These are phyloP conservation scores for Metschnikowia peoriensis DNA, from an alignment of 805 yeast species.

Conservation along the genomic window DNA sequence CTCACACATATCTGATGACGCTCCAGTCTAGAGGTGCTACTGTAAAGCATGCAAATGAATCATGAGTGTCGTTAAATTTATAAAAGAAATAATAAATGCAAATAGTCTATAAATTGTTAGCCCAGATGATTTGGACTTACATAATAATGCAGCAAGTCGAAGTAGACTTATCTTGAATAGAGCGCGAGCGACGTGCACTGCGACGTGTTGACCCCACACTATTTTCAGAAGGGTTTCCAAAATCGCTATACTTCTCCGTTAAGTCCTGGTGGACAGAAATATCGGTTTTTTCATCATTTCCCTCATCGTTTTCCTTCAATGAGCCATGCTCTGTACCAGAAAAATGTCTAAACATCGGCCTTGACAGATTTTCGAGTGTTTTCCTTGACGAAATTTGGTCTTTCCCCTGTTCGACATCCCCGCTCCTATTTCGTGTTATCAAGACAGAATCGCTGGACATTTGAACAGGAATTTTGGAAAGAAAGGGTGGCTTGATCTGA, in stretches of 20 bases:
- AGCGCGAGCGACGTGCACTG: not conserved
- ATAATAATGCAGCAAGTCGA: slow-evolving; percentile 21
- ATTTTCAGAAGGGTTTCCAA: not conserved
- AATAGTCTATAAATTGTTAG: not conserved
- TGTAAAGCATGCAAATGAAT: not conserved
- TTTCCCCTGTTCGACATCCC: not conserved
- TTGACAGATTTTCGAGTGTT: not conserved
- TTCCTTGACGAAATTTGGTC: not conserved
- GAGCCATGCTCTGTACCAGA: not conserved
- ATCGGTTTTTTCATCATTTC: not conserved
- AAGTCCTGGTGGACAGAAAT: slow-evolving; percentile 1
- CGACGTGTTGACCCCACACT: not conserved
- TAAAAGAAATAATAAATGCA: not conserved
- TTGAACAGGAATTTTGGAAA: not conserved
- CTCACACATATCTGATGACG: slow-evolving; percentile 75
- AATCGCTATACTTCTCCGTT: not conserved
- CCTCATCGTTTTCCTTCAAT: not conserved
- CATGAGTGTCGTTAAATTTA: not conserved
- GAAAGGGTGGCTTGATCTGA: not conserved
- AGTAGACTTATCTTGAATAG: not conserved
- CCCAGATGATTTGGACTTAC: slow-evolving; percentile 3
- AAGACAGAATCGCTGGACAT: not conserved
- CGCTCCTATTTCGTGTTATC: not conserved
- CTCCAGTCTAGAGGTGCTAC: slow-evolving; percentile 25
- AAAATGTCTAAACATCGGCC: too few relatives aligned